These are phyloP conservation scores for Fusarium aywerte DNA, from an alignment of 2,329 filamentous ascomycete species.

Conservation along the genomic window DNA sequence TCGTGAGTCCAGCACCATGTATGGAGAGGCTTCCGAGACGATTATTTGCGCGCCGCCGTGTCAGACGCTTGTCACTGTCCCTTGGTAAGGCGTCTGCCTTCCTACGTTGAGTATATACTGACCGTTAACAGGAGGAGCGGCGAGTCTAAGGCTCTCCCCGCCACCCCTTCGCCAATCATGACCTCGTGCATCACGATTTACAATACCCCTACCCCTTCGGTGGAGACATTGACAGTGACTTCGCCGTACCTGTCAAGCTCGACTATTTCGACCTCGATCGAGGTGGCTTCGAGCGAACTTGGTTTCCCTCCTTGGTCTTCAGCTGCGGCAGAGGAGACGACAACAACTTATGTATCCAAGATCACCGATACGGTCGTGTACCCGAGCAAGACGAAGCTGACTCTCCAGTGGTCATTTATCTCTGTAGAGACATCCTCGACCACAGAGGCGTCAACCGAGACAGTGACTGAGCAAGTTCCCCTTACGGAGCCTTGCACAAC, in stretches of 20 bases:
- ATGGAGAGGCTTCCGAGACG: constrained; percentile 21
- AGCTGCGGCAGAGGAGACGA: background rate
- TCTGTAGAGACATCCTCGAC: background rate
- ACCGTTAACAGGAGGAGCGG: constrained; percentile 22
- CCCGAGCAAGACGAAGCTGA: constrained; percentile 14
- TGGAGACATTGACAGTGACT: background rate
- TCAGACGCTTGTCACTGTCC: constrained; percentile 37
- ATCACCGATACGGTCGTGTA: background rate
- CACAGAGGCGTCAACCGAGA: background rate
- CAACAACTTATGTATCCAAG: background rate
- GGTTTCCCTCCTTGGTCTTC: constrained; percentile 18
- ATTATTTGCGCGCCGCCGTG: constrained; percentile 39
- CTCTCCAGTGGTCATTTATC: constrained; percentile 4
- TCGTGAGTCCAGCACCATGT: background rate
- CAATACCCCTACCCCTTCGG: constrained; percentile 11
- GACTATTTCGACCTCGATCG: constrained; percentile 5
- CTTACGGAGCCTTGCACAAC: constrained; percentile 38
- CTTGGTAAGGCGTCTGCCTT: constrained; percentile 23
- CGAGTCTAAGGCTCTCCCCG: constrained; percentile 14
- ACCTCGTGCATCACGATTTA: constrained; percentile 40
- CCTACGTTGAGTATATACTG: background rate
- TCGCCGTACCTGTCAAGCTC: background rate
- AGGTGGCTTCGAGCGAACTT: constrained; percentile 9
- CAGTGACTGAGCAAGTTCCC: constrained; percentile 3
- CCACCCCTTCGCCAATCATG: constrained; percentile 16